Conservation (phyloP, 2,329 filamentous ascomycete species). For the Blumeria hordei region DNA sequence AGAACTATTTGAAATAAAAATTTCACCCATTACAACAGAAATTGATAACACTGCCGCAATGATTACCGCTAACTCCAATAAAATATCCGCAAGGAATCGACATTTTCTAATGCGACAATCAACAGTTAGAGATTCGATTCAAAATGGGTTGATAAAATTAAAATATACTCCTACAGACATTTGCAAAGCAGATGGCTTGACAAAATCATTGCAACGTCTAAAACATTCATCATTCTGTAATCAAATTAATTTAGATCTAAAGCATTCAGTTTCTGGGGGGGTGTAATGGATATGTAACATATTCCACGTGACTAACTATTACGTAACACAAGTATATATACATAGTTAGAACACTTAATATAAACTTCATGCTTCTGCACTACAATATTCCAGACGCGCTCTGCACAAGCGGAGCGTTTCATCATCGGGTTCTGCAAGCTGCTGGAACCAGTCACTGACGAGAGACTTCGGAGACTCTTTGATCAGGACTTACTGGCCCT, state of each 20-base stretch:
- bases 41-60: background rate
- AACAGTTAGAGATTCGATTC: background rate
- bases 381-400: too few species aligned
- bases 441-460: too few species aligned
- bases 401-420: too few species aligned
- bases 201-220: background rate
- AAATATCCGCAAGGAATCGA: background rate
- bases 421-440: too few species aligned
- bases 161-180: background rate
- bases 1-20: background rate
- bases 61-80: background rate
- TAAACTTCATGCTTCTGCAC: background rate
- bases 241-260: background rate
- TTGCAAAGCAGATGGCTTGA: background rate
- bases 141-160: background rate
- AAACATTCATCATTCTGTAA: background rate
- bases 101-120: background rate
- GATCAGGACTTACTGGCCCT: too few species aligned
- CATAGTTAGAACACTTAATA: background rate
- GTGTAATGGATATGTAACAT: background rate
- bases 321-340: background rate
- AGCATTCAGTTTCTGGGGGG: conserved; percentile 1
- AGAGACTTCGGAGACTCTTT: too few species aligned
- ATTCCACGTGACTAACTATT: background rate
- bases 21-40: background rate